These are phyloP conservation scores for Rhytidhysteron rufulum DNA, from an alignment of 2,329 filamentous ascomycete genomes.

Conservation along the genomic window DNA sequence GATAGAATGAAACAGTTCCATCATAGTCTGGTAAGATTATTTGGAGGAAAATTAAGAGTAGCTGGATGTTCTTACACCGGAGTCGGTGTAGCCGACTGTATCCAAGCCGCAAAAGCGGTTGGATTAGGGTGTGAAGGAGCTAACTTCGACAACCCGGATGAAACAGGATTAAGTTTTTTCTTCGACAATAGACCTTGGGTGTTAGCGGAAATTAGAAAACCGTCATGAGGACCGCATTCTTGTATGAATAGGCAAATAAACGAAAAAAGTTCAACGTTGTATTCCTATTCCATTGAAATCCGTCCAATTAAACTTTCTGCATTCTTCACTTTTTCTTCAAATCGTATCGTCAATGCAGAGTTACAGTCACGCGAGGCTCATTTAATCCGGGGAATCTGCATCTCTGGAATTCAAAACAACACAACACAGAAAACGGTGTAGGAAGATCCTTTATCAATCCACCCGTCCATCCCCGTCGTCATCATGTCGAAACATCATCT, in stretches of 20 bases:
- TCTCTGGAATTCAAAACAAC: too few relatives aligned
- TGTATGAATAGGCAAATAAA: not conserved
- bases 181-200: slow-evolving; percentile 16
- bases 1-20: slow-evolving; percentile 57
- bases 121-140: slow-evolving; percentile 35
- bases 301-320: too few relatives aligned
- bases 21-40: slow-evolving; percentile 52
- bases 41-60: slow-evolving; percentile 62
- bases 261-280: not conserved
- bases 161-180: slow-evolving; percentile 39
- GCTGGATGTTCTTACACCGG: slow-evolving; percentile 47
- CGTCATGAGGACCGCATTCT: too few relatives aligned
- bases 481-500: too few relatives aligned
- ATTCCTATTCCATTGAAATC: too few relatives aligned
- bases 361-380: too few relatives aligned
- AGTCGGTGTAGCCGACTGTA: slow-evolving; percentile 49
- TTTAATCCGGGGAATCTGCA: too few relatives aligned
- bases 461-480: too few relatives aligned
- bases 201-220: not conserved
- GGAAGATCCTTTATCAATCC: too few relatives aligned
- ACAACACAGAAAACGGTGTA: too few relatives aligned
- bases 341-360: too few relatives aligned
- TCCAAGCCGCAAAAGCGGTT: slow-evolving; percentile 55
- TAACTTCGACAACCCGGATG: slow-evolving; percentile 23
- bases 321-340: too few relatives aligned